phyloP scores from a whole-genome alignment of 2,329 filamentous ascomycete species.

The Nannizziopsis arthrosporioides region DNA sequence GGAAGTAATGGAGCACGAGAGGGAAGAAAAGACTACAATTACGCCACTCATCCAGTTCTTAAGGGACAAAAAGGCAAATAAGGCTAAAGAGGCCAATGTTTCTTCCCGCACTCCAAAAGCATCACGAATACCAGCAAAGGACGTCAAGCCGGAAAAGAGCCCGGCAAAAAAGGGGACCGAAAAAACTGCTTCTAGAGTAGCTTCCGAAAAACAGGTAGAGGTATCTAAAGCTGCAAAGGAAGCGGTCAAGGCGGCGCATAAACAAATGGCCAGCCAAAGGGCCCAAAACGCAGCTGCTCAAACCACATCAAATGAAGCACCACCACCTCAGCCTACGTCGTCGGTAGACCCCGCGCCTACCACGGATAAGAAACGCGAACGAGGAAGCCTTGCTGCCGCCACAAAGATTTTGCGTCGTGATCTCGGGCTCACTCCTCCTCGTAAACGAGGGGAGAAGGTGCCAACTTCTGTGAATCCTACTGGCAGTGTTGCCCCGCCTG shows the following conservation, averaged over 20 bases:
- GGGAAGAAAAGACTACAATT: slow-evolving; percentile 53
- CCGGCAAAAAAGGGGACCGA: slow-evolving; percentile 33
- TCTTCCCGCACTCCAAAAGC: slow-evolving; percentile 36
- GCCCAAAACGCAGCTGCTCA: slow-evolving; percentile 28
- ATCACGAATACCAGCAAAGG: slow-evolving; percentile 24
- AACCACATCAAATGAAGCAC: slow-evolving; percentile 16
- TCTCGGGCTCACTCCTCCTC: slow-evolving; percentile 43
- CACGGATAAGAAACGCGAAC: slow-evolving; percentile 42
- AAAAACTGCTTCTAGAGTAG: slow-evolving; percentile 20
- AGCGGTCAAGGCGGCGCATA: slow-evolving; percentile 47
- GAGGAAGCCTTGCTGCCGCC: slow-evolving; percentile 42
- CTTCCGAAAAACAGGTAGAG: slow-evolving; percentile 22
- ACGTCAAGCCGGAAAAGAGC: slow-evolving; percentile 31
- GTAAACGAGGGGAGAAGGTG: slow-evolving; percentile 29
- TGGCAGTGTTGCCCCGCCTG: slow-evolving; percentile 17
- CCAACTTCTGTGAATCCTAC: not conserved
- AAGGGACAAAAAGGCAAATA: slow-evolving; percentile 80
- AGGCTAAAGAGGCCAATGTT: slow-evolving; percentile 36
- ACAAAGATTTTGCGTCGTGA: slow-evolving; percentile 52
- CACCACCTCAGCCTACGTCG: slow-evolving; percentile 20
- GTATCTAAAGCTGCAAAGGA: slow-evolving; percentile 52
- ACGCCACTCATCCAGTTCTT: slow-evolving; percentile 85
- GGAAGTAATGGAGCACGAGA: slow-evolving; percentile 40
- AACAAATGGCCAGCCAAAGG: slow-evolving; percentile 19
- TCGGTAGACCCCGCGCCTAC: slow-evolving; percentile 21